Base-by-base conservation (phyloP, 352 stramenopile species). In the Globisporangium barbulae region DNA sequence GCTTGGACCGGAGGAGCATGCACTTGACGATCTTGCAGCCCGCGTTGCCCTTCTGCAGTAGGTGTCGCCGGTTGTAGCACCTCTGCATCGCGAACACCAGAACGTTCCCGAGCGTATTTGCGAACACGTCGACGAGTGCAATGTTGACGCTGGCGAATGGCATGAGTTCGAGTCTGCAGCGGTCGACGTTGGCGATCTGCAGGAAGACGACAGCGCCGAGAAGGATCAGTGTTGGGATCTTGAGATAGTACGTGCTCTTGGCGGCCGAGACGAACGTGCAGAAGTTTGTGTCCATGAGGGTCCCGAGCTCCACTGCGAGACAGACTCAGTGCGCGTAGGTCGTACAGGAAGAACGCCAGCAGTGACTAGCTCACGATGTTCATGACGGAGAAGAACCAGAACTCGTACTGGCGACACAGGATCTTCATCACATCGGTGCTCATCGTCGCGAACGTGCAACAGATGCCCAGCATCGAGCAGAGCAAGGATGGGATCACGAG, bases 1-100 rank as follows among this genome's bases (percentile, higher is more conserved):
- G 56, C 37, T 69, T 69, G 5, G 67, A 65, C 25, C 65, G 69
- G 53, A 72, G 72, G 12, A 82, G 59, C 7, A 78, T 61, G 50
- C 72, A 83, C 12, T 72, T 66, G 22, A 83, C 69, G 35, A 69
- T 70, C 22, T 73, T 73, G 22, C 65, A 62, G 42, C 64, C 65
- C 5, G 64, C 64, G 41, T 61, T 71, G 30, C 67, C 62, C 12
- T 48, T 55, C 30, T 54, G 35, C 13, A 83, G 59, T 37, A 79
- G 25, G 15, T 78, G 73, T 7, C 67, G 64, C 21, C 75, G 74
- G 28, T 59, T 69, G 64, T 75, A 80, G 3, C 68, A 53, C 25
- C 71, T 70, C 15, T 68, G 72, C 31, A 68, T 63, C 3, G 75
- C 55, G 30, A 83, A 80, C 9, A 76, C 47, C n/a, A 69, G 57